Base-by-base conservation (phyloP, 768 basidiomycete genomes). In the Phaffia tasmanica region DNA sequence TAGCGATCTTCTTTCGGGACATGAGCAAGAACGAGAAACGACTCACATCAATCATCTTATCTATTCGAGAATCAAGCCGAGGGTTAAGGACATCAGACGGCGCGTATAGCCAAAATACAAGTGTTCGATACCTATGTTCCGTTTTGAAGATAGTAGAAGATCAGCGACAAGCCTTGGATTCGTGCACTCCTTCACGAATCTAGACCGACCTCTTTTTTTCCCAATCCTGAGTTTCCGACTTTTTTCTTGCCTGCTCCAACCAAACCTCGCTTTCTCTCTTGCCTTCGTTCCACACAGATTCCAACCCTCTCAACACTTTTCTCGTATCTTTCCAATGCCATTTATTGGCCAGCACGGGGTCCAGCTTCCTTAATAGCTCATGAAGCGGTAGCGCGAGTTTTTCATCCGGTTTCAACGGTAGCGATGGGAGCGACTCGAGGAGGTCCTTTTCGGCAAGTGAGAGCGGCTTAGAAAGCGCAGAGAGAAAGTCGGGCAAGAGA, bases 321-420 rank as follows among this genome's bases (percentile, higher is more conserved):
- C 94, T 81, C 0, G 89, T 86, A 72, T 99, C 95, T 70, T 81
- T 82, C 94, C 94, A 98, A 74, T 99, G 95, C 94, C 94, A 98
- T 69, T 92, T 80, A 35, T 80, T 80, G 0, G 87, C 89, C 55
- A 90, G 83, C 0, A 74, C 71, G 0, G 84, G 84, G 72, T 98
- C 95, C 6, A 98, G 79, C 3, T 78, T 73, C 11, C 77, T 76
- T 23, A 99, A 78, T 16, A 97, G 79, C 14, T 75, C 77, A 72
- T 91, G 82, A 21, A 95, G 76, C n/a, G 79, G 74, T 58, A 86
- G 80, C 0, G 87, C 84, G 9, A 76, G 76, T 14, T 82, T 80
- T 1, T 83, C 83, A 68, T 62, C 58, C n/a, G 62, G 50, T 11
- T 27, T 16, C 27, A 69, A 55, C 4, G 74, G 74, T 0, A 75